These are phyloP conservation scores for Cinnamomum chago DNA, from an alignment of 164 flowering plant species.

Conservation along the genomic window DNA sequence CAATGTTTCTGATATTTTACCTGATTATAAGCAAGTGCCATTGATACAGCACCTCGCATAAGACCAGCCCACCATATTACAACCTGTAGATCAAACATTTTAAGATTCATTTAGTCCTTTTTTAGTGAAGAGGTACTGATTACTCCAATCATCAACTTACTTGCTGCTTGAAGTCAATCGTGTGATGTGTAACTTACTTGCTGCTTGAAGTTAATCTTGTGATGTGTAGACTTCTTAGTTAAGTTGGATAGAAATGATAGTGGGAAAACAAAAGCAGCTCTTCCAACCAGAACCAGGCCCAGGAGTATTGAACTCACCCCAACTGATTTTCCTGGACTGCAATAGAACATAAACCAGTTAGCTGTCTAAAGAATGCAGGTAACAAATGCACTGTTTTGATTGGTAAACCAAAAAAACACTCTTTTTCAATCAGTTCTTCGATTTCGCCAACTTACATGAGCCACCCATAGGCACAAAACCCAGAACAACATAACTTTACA, in stretches of 20 bases:
- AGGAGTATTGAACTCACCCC: conserved; percentile 40
- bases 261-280: conserved; percentile 55
- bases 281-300: conserved; percentile 37
- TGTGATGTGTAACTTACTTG: conserved; percentile 35
- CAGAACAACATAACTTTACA: too few species aligned
- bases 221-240: conserved; percentile 23
- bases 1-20: conserved; percentile 14
- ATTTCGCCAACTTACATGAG: too few species aligned
- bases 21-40: conserved; percentile 61
- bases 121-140: background rate
- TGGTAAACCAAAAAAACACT: background rate
- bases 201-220: conserved; percentile 35
- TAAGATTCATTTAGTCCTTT: conserved; percentile 1
- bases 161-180: conserved; percentile 38
- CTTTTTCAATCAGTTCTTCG: background rate
- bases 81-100: conserved; percentile 24
- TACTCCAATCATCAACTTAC: conserved; percentile 15
- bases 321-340: conserved; percentile 43
- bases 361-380: background rate
- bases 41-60: conserved; percentile 56
- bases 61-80: conserved; percentile 66
- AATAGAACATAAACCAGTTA: background rate
- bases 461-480: too few species aligned
- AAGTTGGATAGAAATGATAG: conserved; percentile 37
- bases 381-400: too few species aligned